A percentile compares a stretch with the other conserved stretches of the same genome.
Evolutionary conservation across 441 rosid species (phyloP).

Genomic region (Cnidoscolus chayamansa): DNA sequence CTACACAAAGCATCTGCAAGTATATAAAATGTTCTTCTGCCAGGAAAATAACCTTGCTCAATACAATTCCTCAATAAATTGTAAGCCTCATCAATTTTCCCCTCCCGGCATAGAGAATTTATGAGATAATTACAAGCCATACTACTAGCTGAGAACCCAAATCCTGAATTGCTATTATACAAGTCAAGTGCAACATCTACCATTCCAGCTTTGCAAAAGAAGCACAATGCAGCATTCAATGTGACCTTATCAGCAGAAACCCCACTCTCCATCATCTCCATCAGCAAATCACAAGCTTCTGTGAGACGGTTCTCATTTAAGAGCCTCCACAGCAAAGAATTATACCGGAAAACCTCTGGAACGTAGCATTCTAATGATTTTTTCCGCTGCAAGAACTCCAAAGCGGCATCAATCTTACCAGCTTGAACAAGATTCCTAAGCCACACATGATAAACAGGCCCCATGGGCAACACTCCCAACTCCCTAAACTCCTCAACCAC

Average conservation of each 20-base stretch:
- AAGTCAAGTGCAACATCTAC: constrained; percentile 67
- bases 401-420: constrained; percentile 48
- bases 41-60: constrained; percentile 55
- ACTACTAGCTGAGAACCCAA: constrained; percentile 44
- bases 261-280: constrained; percentile 59
- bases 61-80: constrained; percentile 44
- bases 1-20: constrained; percentile 64
- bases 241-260: constrained; percentile 56
- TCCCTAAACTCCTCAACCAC: constrained; percentile 53
- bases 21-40: constrained; percentile 41
- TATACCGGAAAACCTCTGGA: constrained; percentile 53
- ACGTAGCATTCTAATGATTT: constrained; percentile 48
- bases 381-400: constrained; percentile 53
- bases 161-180: constrained; percentile 54
- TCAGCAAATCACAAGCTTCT: constrained; percentile 57
- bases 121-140: constrained; percentile 63
- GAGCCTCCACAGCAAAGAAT: constrained; percentile 51
- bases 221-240: constrained; percentile 65
- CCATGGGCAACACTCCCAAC: constrained; percentile 36
- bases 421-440: constrained; percentile 45
- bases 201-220: constrained; percentile 84
- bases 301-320: constrained; percentile 49
- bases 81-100: constrained; percentile 54
- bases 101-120: constrained; percentile 49
- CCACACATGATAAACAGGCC: constrained; percentile 56